Evolutionary conservation across 176 grass and related monocot genomes (phyloP), one percentile per base, ranked within the genome.

Genomic region (Pharus latifolius): DNA sequence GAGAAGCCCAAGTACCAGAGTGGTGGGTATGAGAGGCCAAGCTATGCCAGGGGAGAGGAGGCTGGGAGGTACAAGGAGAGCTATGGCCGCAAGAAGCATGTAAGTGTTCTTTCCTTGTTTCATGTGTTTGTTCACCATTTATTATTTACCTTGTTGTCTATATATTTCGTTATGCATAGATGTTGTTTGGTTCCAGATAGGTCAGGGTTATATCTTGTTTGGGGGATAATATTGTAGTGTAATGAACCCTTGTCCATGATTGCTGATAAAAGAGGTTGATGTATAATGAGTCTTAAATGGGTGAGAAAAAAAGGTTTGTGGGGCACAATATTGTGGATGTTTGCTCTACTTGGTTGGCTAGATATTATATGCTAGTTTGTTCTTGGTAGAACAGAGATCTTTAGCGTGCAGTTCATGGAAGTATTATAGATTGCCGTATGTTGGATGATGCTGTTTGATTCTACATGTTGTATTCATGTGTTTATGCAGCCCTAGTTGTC

Each of bases 81-180:
- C 52, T 87, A 87, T 8, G 83, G 80, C 53, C 80, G 76, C 75
- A 83, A 87, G 75, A 91, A 91, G 42, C 50, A 77, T 51, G 88
- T 84, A 60, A 87, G 84, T 59, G 50, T 41, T 10, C 38, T 14
- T 30, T 46, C 16, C 7, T 52, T 65, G 3, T 52, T 28, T 52
- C 32, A 59, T 41, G 19, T 19, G 18, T 28, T 56, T 0, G 22
- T 40, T 12, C 29, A 22, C 18, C 12, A 31, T 57, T 65, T 38
- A 30, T 44, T 7, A n/a, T n/a, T n/a, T n/a, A 19, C 25, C 23
- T n/a, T 7, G 19, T 7, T 52, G 25, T 48, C 0, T 53, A 23
- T 24, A 16, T 22, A 49, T 72, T n/a, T 3, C 57, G 18, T 44
- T 54, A 11, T 26, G 18, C 3, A 28, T 37, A 49, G 23, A 8